Base-by-base conservation (phyloP, 202 grass and related monocot genomes). In the Sporobolus alterniflorus region DNA sequence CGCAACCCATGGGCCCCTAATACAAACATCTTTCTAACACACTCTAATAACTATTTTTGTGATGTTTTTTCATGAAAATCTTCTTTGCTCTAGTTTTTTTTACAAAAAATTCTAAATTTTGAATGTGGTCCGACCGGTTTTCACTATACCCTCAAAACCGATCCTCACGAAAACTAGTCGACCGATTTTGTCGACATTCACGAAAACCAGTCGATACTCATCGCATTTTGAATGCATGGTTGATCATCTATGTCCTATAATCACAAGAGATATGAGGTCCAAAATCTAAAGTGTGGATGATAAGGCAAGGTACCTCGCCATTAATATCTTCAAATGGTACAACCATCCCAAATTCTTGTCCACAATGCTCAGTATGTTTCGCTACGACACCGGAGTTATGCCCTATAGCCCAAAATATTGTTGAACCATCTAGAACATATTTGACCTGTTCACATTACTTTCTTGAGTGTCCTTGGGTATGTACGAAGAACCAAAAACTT, bases 361-460 rank as follows among this genome's bases (percentile, higher is more conserved):
- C 96, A 34, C 91, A 91, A 56, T 92, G 81, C 42, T 96, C 87
- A 48, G 89, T 75, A 72, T 89, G 96, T 85, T 82, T 94, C 78
- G 96, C 96, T 2, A 99, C 74, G 17, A 96, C 93, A 52, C 89
- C 91, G 92, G 83, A 88, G 80, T 86, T 88, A 76, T 89, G 82
- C 33, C 93, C 89, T 81, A 96, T 92, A 59, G 90, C 96, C 96
- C 96, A 96, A 80, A 99, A 96, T 87, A 90, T 86, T 29, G 96
- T 94, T 28, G 96, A 99, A 86, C 90, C 91, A 86, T 99, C 96
- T 74, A 55, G 71, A 33, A 96, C 89, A 91, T 99, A 96, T 78
- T 92, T 99, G 83, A 99, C 77, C 96, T 99, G 89, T 76, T 80
- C 71, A 88, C 57, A 84, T 82, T 52, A 46, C 7, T 78, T 71